Evolutionary conservation across 2,329 filamentous ascomycete genomes (phyloP), one percentile per base, ranked within the genome.

Genomic region (Epichloe gansuensis): DNA sequence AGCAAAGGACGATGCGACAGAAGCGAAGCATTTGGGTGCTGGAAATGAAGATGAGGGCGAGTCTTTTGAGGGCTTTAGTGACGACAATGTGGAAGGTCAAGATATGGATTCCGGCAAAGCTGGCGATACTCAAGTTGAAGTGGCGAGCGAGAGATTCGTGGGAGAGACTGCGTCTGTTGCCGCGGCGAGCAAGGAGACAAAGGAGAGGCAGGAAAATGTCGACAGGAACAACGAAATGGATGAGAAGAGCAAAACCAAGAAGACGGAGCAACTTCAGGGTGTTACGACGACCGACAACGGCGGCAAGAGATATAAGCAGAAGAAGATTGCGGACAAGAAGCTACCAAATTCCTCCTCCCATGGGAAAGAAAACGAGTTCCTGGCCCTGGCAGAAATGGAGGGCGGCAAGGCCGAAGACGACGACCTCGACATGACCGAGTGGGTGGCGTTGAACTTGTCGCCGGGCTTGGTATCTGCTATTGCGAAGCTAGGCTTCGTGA

Each of bases 401-500:
- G 74, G 77, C 17, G 73, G 72, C n/a, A 67, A 66, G 5, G 74
- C 78, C 44, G 78, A 77, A 49, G 73, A 82, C 12, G 75, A 80
- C 51, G 82, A 80, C 35, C 72, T 81, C 13, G 65, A 93, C 63
- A 76, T 94, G 50, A 87, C 87, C 13, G 84, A 80, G 31, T 98
- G 93, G 93, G 75, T 80, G 53, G 70, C 77, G 7, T 69, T 98
- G 38, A 78, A 83, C 5, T 73, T 98, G 2, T 91, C 87, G 1
- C 74, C 84, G 0, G 75, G 80, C 49, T 78, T 87, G 0, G 71
- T 95, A 17, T 81, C 82, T 2, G 81, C 88, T 15, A 72, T 98
- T 35, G 84, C 88, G 2, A 85, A 82, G 58, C 73, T 97, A 55
- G 85, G 84, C 53, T 97, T 97, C 64, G 64, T 77, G 4, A 82